phyloP scores from a whole-genome alignment of 345 rosid genomes.

The Euphorbia lathyris region DNA sequence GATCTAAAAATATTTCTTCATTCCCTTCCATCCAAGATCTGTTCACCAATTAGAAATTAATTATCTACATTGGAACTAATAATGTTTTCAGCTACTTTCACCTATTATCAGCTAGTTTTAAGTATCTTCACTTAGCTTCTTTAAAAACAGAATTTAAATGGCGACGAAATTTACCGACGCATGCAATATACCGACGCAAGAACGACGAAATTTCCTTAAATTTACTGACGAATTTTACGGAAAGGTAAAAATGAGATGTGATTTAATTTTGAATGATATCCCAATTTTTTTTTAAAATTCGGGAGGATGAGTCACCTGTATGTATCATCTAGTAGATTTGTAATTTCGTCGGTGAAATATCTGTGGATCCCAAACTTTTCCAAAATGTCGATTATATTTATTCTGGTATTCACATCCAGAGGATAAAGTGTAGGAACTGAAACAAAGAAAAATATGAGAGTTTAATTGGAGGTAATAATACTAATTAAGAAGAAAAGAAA shows the following conservation, averaged over 20 bases:
- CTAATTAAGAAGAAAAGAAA: neutral
- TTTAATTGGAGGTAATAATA: neutral
- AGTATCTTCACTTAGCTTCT: too few species aligned
- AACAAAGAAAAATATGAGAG: neutral
- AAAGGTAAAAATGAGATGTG: too few species aligned
- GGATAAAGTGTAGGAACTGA: slow-evolving; percentile 9
- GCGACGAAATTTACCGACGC: too few species aligned
- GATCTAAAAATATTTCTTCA: slow-evolving; percentile 8
- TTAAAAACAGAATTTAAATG: too few species aligned
- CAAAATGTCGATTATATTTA: neutral
- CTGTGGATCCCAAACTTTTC: neutral
- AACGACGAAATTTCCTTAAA: too few species aligned
- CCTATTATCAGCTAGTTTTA: too few species aligned
- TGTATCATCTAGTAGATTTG: neutral
- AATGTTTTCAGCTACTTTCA: too few species aligned
- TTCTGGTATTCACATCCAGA: neutral
- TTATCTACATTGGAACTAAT: too few species aligned
- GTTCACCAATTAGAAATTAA: neutral
- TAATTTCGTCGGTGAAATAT: neutral
- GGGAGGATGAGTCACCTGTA: neutral
- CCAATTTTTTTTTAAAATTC: too few species aligned
- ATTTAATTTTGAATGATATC: too few species aligned
- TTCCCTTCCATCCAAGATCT: neutral
- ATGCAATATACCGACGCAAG: too few species aligned
- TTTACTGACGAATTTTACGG: too few species aligned